These are phyloP conservation scores for Coniochaeta hoffmannii DNA, from an alignment of 2,329 filamentous ascomycete species.

Conservation along the genomic window DNA sequence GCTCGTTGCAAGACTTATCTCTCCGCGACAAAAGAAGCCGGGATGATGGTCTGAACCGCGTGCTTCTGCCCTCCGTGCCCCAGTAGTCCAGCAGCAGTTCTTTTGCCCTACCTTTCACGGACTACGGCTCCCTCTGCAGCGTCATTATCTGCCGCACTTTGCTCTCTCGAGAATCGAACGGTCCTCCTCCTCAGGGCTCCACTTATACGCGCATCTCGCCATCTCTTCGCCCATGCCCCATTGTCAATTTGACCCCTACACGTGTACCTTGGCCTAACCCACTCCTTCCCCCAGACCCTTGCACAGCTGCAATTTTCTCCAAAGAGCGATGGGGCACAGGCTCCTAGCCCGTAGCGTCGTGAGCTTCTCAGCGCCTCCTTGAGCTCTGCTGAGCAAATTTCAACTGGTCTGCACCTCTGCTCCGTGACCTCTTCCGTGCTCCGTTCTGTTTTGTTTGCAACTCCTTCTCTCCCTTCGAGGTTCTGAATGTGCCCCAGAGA, in stretches of 20 bases:
- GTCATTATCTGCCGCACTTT: not conserved
- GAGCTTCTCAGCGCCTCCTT: constrained; percentile 1
- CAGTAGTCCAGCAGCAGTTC: not conserved
- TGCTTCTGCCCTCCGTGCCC: no score
- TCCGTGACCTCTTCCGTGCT: constrained; percentile 1
- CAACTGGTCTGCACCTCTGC: not conserved
- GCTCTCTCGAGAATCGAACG: not conserved
- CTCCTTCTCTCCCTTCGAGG: not conserved
- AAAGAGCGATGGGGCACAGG: not conserved
- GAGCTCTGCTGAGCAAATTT: constrained; percentile 2
- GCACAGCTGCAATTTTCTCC: constrained; percentile 5
- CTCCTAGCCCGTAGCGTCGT: constrained; percentile 1
- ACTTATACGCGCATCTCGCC: not conserved
- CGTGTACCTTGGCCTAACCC: not conserved
- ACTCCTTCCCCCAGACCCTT: not conserved
- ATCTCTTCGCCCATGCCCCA: not conserved
- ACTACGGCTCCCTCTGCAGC: not conserved
- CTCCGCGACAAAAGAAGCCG: not conserved
- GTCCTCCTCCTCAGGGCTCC: not conserved
- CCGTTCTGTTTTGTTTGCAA: constrained; percentile 2
- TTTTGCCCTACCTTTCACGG: not conserved
- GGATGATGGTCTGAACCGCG: not conserved
- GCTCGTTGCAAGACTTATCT: not conserved
- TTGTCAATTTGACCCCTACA: not conserved
- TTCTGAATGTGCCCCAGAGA: not conserved